A percentile compares a stretch with the other conserved stretches of the same genome.
These are phyloP conservation scores for Nadsonia commutata DNA, from an alignment of 1,139 yeast genomes.

Conservation along the genomic window DNA sequence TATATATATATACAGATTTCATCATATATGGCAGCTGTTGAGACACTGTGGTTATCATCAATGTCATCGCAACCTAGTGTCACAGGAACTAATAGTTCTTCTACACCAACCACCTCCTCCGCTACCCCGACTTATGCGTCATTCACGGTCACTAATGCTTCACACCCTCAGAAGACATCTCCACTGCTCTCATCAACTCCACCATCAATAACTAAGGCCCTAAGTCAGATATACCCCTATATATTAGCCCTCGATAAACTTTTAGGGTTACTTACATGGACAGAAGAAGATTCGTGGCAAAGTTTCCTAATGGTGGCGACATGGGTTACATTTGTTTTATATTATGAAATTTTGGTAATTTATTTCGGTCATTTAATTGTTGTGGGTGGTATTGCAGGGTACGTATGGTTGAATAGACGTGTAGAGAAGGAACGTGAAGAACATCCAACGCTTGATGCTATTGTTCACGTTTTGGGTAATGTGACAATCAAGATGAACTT, in stretches of 20 bases:
- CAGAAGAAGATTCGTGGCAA: slow-evolving; percentile 71
- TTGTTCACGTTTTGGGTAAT: slow-evolving; percentile 65
- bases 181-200: slow-evolving; percentile 46
- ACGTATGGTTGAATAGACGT: slow-evolving; percentile 34
- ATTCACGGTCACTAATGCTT: slow-evolving; percentile 20
- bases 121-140: slow-evolving; percentile 17
- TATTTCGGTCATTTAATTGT: slow-evolving; percentile 71
- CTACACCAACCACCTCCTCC: slow-evolving; percentile 1
- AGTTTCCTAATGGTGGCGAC: slow-evolving; percentile 47
- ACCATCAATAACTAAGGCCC: slow-evolving; percentile 73
- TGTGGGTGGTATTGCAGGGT: slow-evolving; percentile 52
- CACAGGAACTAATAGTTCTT: slow-evolving; percentile 2
- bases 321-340: slow-evolving; percentile 47
- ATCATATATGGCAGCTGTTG: slow-evolving; percentile 13
- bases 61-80: slow-evolving; percentile 8
- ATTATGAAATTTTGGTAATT: slow-evolving; percentile 56
- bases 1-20: too few species aligned
- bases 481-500: slow-evolving; percentile 66
- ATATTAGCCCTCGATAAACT: slow-evolving; percentile 54
- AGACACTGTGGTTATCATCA: slow-evolving; percentile 10
- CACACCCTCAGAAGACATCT: slow-evolving; percentile 24
- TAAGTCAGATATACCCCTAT: slow-evolving; percentile 73
- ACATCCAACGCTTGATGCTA: slow-evolving; percentile 78
- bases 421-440: slow-evolving; percentile 35
- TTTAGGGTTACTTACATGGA: slow-evolving; percentile 76